phyloP scores from a whole-genome alignment of 495 filamentous ascomycete genomes.

The Articulospora tetracladia region DNA sequence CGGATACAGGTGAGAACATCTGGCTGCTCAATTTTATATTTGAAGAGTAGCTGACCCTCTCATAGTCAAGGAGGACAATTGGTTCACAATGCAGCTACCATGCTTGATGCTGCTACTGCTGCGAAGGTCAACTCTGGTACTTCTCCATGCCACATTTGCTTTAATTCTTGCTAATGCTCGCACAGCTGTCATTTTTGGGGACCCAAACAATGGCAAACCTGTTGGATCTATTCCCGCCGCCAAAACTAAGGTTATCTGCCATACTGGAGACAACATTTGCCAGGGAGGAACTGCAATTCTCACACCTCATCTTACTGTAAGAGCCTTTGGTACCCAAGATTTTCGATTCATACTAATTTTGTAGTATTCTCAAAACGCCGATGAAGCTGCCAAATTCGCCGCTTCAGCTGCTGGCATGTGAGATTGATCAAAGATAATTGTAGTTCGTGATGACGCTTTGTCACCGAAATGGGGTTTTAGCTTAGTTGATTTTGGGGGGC shows the following conservation, averaged over 20 bases:
- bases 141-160: background rate
- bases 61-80: slow-evolving; percentile 32
- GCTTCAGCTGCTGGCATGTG: slow-evolving; percentile 1
- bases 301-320: slow-evolving; percentile 37
- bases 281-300: slow-evolving; percentile 39
- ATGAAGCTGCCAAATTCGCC: background rate
- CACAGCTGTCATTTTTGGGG: slow-evolving; percentile 33
- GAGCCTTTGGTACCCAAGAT: background rate
- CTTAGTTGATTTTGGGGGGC: too few species aligned
- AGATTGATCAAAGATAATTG: too few species aligned
- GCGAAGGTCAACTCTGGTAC: slow-evolving; percentile 20
- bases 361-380: background rate
- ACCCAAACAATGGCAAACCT: slow-evolving; percentile 30
- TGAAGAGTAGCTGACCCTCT: slow-evolving; percentile 20
- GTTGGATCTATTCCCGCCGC: slow-evolving; percentile 23
- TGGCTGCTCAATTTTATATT: too few species aligned
- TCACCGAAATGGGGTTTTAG: too few species aligned
- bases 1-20: slow-evolving; percentile 39
- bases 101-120: slow-evolving; percentile 19
- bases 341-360: background rate
- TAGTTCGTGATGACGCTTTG: too few species aligned
- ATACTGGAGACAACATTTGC: slow-evolving; percentile 34
- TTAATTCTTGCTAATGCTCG: background rate
- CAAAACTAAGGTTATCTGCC: slow-evolving; percentile 31
- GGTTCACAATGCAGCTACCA: slow-evolving; percentile 28